Evolutionary conservation across 2,329 filamentous ascomycete species (phyloP), one percentile per base, ranked within the genome.

Genomic region (Keithomyces neogunnii): DNA sequence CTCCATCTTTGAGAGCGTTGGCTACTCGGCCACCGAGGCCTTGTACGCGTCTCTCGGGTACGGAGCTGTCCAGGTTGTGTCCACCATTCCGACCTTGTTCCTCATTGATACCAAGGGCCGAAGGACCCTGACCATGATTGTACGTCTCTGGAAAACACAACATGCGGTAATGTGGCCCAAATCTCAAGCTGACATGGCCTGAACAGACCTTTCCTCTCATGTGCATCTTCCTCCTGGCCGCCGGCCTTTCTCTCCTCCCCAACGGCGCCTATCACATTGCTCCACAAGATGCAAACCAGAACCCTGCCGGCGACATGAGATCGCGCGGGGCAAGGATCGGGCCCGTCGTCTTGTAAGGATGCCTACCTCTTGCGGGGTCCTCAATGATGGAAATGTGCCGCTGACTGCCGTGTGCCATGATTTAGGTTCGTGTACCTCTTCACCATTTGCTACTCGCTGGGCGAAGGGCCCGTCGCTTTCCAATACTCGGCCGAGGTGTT

Each of bases 401-500:
- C 39, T 45, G 45, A 35, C 36, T 5, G 31, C 19, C 19, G 19
- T 19, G 19, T 19, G 19, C 19, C 19, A 19, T 19, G 19, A 19
- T 19, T 19, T 13, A 59, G 57, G 4, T 64, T 64, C 39, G 56
- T 64, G n/a, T 63, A 62, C 42, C 51, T 64, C 9, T 63, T 60
- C 42, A 58, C 57, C 2, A 59, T 61, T 19, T 61, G 60, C 35
- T 65, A 63, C 52, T 61, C 60, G 0, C 50, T 59, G 8, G 60
- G 84, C n/a, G 82, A 86, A 67, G 82, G 80, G 0, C 76, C 77
- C 2, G 81, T 85, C 9, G 80, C 81, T 0, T 85, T 83, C 62
- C 76, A 78, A 9, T 85, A 85, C 67, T 77, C 73, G 2, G 80
- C 82, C 29, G 83, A 86, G 62, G 81, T 85, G 2, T 86, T 81